Evolutionary conservation across 352 stramenopile genomes (phyloP).

Genomic region (Pythium phragmiticola): DNA sequence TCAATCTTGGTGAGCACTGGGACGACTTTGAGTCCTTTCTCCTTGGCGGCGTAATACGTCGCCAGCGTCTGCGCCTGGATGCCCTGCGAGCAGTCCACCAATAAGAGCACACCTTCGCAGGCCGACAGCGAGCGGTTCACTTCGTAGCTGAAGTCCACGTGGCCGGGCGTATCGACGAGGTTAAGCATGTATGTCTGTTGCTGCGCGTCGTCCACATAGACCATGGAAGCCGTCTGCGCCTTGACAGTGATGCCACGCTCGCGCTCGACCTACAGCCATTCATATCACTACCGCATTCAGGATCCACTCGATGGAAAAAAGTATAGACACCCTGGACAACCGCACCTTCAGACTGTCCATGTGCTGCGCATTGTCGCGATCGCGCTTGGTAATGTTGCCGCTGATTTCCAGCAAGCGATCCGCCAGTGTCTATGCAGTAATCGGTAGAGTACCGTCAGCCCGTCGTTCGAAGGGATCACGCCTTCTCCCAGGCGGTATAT

Average conservation of each 20-base stretch:
- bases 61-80: slow-evolving; percentile 98
- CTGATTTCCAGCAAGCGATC: slow-evolving; percentile 89
- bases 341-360: slow-evolving; percentile 90
- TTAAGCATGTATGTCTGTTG: slow-evolving; percentile 93
- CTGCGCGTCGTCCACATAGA: slow-evolving; percentile 73
- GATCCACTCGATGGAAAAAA: neutral
- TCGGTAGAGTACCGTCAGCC: no score
- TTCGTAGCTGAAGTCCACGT: slow-evolving; percentile 99
- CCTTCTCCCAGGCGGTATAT: neutral
- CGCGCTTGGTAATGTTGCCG: slow-evolving; percentile 86
- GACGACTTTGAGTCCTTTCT: slow-evolving; percentile 95
- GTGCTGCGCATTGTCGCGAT: slow-evolving; percentile 82
- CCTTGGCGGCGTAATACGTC: slow-evolving; percentile 95
- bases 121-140: slow-evolving; percentile 94
- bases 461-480: no score
- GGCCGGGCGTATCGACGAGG: slow-evolving; percentile 96
- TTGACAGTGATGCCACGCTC: slow-evolving; percentile 99
- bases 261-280: slow-evolving; percentile 83
- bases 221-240: slow-evolving; percentile 96
- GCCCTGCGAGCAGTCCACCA: slow-evolving; percentile 97
- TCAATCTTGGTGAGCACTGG: slow-evolving; percentile 98
- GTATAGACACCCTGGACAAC: neutral
- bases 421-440: slow-evolving; percentile 63
- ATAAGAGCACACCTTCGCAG: slow-evolving; percentile 97
- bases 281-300: neutral